Evolutionary conservation across 1,284 basidiomycete genomes (phyloP), one percentile per base, ranked within the genome.

Genomic region (Puccinia novopanici): DNA sequence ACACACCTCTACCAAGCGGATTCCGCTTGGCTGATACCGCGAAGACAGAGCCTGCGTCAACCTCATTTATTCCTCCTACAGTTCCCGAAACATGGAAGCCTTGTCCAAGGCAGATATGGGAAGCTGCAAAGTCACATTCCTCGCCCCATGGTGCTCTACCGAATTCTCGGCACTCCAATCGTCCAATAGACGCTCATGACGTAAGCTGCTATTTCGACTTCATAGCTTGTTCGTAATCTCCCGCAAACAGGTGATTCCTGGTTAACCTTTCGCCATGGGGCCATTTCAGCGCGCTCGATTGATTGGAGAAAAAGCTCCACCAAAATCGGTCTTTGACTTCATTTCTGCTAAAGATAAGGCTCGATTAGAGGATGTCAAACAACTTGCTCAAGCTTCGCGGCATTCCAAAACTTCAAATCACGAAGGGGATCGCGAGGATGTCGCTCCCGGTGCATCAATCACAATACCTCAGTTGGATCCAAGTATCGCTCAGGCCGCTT

Each of bases 271-370:
- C 30, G 54, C n/a, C 19, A 37, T 68, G 48, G 15, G 8, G 8
- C 30, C 22, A 17, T 55, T 81, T 3, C 83, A 96, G 91, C 90
- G 96, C 71, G 95, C 94, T 40, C 86, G 88, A 2, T 88, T 92
- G 10, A 88, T 99, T 0, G 95, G 96, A 68, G 96, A 98, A 86
- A 82, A 85, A 68, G 85, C 85, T 10, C 84, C 81, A 1, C 82
- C 83, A 34, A 86, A 86, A 57, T 96, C 94, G 0, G 90, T 99
- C 3, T 95, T 95, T 84, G 94, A 98, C 70, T 98, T 92, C 85
- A 91, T 98, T 84, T 95, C 94, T 0, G 90, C 92, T 82, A 95
- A 95, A 85, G 93, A 95, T 83, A 89, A 90, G 74, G 94, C 96
- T 81, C 91, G 94, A 2, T 88, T 98, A 3, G 90, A 92, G 81